Conservation (phyloP, 2,329 filamentous ascomycete genomes). For the Aspergillus luchuensis region DNA sequence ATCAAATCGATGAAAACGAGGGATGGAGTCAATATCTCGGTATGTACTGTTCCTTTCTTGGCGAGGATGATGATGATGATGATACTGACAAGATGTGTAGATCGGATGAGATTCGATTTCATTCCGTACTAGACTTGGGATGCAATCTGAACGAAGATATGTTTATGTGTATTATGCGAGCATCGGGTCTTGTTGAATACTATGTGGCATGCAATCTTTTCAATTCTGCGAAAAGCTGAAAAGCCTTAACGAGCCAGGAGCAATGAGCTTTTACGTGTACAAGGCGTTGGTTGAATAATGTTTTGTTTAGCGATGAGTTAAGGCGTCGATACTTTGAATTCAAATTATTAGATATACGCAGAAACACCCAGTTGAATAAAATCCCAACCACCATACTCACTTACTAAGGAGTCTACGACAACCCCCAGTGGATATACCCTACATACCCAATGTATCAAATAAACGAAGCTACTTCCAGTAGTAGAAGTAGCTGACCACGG, state of each 20-base stretch:
- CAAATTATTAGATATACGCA: background rate
- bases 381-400: too few relatives aligned
- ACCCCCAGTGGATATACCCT: too few relatives aligned
- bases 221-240: background rate
- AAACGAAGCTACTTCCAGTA: too few relatives aligned
- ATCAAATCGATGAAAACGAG: constrained; percentile 36
- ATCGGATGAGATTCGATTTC: constrained; percentile 34
- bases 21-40: constrained; percentile 45
- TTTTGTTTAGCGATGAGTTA: background rate
- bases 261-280: background rate
- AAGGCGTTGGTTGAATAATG: background rate
- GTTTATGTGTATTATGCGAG: background rate
- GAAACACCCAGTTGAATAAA: too few relatives aligned
- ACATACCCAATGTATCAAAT: too few relatives aligned
- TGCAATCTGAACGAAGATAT: background rate
- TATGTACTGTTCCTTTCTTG: constrained; percentile 20
- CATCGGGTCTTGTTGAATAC: background rate
- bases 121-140: constrained; percentile 19
- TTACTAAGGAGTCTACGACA: too few relatives aligned
- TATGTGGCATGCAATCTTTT: background rate
- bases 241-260: background rate
- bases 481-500: too few relatives aligned
- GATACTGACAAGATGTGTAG: constrained; percentile 16
- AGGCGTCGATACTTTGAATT: background rate
- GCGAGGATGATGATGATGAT: constrained; percentile 4